Conservation (phyloP, 495 filamentous ascomycete genomes). For the Pyrenula massariospora region DNA sequence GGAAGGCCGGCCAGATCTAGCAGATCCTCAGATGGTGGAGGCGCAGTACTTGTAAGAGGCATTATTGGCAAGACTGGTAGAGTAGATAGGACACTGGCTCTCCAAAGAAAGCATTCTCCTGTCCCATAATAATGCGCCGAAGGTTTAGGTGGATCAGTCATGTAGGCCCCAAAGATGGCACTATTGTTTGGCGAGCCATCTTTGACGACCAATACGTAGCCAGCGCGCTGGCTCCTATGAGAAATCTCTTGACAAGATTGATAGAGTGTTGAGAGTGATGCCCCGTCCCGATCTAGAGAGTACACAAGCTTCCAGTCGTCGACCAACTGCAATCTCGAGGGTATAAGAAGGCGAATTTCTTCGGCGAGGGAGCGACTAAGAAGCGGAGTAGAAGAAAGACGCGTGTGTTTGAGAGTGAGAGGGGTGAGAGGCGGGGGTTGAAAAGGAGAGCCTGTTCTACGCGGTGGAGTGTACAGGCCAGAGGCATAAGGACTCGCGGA, state of each 20-base stretch:
- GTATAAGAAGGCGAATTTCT: slow-evolving; percentile 84
- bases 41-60: slow-evolving; percentile 17
- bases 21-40: not conserved
- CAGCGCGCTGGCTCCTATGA: slow-evolving; percentile 56
- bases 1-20: slow-evolving; percentile 28
- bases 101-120: slow-evolving; percentile 97
- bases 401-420: slow-evolving; percentile 28
- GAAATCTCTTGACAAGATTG: slow-evolving; percentile 50
- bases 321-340: slow-evolving; percentile 70
- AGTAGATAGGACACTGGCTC: slow-evolving; percentile 49
- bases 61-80: slow-evolving; percentile 33
- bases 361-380: slow-evolving; percentile 70
- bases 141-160: slow-evolving; percentile 75
- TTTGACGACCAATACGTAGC: slow-evolving; percentile 76
- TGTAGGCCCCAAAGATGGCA: slow-evolving; percentile 85
- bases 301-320: slow-evolving; percentile 82
- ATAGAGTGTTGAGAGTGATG: slow-evolving; percentile 78
- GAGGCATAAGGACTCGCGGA: slow-evolving; percentile 11
- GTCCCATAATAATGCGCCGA: slow-evolving; percentile 83
- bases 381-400: slow-evolving; percentile 28
- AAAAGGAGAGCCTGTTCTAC: slow-evolving; percentile 43
- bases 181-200: slow-evolving; percentile 37
- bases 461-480: slow-evolving; percentile 35
- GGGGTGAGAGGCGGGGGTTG: slow-evolving; percentile 49
- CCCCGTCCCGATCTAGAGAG: slow-evolving; percentile 86